Conservation (phyloP, 1,139 yeast genomes). For the Pichia sp. region DNA sequence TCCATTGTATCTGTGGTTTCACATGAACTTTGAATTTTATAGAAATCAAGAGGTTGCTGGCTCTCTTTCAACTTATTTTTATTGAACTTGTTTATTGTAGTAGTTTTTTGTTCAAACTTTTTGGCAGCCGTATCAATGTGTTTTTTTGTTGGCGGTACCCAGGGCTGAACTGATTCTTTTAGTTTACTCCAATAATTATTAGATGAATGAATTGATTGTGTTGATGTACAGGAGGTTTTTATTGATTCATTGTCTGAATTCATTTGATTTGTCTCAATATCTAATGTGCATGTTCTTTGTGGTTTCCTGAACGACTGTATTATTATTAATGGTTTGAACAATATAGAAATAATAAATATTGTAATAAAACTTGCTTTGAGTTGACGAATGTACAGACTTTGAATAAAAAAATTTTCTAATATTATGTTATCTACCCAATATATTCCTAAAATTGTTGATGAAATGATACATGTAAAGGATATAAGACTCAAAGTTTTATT, state of each 20-base stretch:
- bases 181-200: too few relatives aligned
- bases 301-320: neutral
- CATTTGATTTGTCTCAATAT: neutral
- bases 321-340: constrained; percentile 4
- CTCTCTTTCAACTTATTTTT: too few relatives aligned
- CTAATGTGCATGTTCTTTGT: neutral
- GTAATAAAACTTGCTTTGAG: constrained; percentile 10
- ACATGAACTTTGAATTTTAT: neutral
- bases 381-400: constrained; percentile 3
- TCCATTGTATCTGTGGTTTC: constrained; percentile 5
- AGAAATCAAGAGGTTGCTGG: too few relatives aligned
- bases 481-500: neutral
- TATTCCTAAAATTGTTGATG: constrained; percentile 8
- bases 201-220: too few relatives aligned
- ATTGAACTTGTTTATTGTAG: too few relatives aligned
- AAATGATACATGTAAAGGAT: neutral
- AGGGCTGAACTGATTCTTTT: too few relatives aligned
- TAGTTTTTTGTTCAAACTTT: too few relatives aligned
- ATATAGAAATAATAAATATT: constrained; percentile 8
- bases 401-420: neutral
- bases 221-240: too few relatives aligned
- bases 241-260: too few relatives aligned
- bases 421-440: constrained; percentile 15
- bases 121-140: too few relatives aligned
- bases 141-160: too few relatives aligned